A percentile compares a stretch with the other conserved stretches of the same genome.
Conservation (phyloP, 2,329 filamentous ascomycete species). For the Cylindrodendrum hubeiense region DNA sequence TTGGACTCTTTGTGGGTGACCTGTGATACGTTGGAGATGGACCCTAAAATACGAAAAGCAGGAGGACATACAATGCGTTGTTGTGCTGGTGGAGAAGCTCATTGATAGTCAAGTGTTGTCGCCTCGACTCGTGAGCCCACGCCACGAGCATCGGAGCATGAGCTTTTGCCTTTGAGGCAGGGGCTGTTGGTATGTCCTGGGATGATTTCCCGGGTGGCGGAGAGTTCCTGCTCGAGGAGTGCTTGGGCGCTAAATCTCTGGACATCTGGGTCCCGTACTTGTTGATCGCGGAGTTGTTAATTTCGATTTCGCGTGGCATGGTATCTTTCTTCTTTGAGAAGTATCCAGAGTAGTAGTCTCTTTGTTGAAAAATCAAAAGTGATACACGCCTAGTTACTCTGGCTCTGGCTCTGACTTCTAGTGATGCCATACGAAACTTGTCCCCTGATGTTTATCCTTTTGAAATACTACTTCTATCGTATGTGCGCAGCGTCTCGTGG, state of each 20-base stretch:
- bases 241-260: not conserved
- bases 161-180: not conserved
- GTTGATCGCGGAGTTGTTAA: not conserved
- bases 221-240: not conserved
- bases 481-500: not conserved
- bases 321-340: not conserved
- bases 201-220: not conserved
- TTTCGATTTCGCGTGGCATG: conserved; percentile 30
- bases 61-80: conserved; percentile 27
- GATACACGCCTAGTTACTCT: not conserved
- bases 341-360: not conserved
- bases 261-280: conserved; percentile 12
- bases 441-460: not conserved
- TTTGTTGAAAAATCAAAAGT: not conserved
- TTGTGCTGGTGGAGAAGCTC: conserved; percentile 26
- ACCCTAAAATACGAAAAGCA: conserved; percentile 25
- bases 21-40: conserved; percentile 33
- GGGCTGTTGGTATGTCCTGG: not conserved
- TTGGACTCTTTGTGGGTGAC: conserved; percentile 31
- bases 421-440: not conserved
- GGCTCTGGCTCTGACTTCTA: not conserved
- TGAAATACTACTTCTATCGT: not conserved
- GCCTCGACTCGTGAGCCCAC: conserved; percentile 32
- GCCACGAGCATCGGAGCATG: conserved; percentile 24
- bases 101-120: conserved; percentile 31